These are phyloP conservation scores for Russula sp. DNA, from an alignment of 768 basidiomycete genomes.

Conservation along the genomic window DNA sequence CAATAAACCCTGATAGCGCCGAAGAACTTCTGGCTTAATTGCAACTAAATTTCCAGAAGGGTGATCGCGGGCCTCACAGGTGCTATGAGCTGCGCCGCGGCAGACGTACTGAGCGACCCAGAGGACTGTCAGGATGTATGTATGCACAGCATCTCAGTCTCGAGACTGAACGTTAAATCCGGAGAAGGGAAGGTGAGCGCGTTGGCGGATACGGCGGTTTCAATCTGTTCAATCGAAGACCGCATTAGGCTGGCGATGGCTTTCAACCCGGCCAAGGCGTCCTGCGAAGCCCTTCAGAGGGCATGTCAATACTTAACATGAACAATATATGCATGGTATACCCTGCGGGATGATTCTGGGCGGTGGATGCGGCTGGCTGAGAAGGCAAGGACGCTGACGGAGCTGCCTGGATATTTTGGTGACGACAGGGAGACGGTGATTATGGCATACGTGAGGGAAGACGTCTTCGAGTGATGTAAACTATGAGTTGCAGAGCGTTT, in stretches of 20 bases:
- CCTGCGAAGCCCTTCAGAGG: neutral
- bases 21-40: neutral
- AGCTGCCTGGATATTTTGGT: too few species aligned
- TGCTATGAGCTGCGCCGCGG: slow-evolving; percentile 7
- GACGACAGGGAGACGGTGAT: too few species aligned
- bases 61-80: slow-evolving; percentile 7
- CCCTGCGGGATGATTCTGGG: neutral
- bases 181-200: slow-evolving; percentile 9
- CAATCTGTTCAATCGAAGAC: slow-evolving; percentile 11
- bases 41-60: neutral
- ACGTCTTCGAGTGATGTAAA: too few species aligned
- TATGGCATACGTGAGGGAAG: too few species aligned
- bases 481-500: too few species aligned
- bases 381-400: too few species aligned
- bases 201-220: neutral
- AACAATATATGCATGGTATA: neutral
- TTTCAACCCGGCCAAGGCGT: slow-evolving; percentile 7
- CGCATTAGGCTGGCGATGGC: slow-evolving; percentile 12
- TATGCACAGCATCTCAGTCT: neutral
- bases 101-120: slow-evolving; percentile 3
- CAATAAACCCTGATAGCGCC: neutral
- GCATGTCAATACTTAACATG: neutral
- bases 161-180: neutral
- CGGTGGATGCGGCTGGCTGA: too few species aligned
- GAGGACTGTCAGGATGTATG: slow-evolving; percentile 6